A percentile compares a stretch with the other conserved stretches of the same genome.
phyloP scores from a whole-genome alignment of 192 early-diverging fungal genomes.

The Coemansia biformis region DNA sequence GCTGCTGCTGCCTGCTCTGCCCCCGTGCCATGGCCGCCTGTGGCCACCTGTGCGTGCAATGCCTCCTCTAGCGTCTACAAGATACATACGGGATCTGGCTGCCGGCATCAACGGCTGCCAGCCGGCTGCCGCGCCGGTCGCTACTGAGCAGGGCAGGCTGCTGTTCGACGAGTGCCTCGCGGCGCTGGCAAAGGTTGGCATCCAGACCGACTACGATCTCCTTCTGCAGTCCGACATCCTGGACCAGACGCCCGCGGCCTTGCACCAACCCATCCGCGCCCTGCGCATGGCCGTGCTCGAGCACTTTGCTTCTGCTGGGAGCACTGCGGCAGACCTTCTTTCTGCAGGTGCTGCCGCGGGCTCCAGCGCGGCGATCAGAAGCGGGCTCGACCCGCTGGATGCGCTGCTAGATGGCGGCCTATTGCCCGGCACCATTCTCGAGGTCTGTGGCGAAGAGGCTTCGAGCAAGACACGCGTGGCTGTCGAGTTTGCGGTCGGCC shows the following conservation, averaged over 20 bases:
- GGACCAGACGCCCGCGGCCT: constrained; percentile 11
- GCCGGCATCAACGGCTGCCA: not conserved
- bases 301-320: constrained; percentile 26
- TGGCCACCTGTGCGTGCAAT: constrained; percentile 1
- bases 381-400: constrained; percentile 23
- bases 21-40: not conserved
- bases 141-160: not conserved
- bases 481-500: constrained; percentile 29
- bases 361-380: constrained; percentile 5
- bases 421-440: constrained; percentile 15
- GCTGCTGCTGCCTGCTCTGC: not conserved
- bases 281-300: constrained; percentile 35
- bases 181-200: constrained; percentile 24
- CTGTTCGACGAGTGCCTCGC: constrained; percentile 16
- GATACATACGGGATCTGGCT: constrained; percentile 17
- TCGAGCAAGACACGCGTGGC: constrained; percentile 17
- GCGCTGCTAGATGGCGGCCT: constrained; percentile 26
- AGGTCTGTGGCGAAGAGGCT: constrained; percentile 24
- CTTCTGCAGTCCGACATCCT: constrained; percentile 35
- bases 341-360: too few species aligned
- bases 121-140: too few species aligned
- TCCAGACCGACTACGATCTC: constrained; percentile 41
- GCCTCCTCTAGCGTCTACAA: constrained; percentile 25
- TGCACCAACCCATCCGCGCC: constrained; percentile 25
- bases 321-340: constrained; percentile 20